These are phyloP conservation scores for Septoria linicola DNA, from an alignment of 2,329 filamentous ascomycete species.

Conservation along the genomic window DNA sequence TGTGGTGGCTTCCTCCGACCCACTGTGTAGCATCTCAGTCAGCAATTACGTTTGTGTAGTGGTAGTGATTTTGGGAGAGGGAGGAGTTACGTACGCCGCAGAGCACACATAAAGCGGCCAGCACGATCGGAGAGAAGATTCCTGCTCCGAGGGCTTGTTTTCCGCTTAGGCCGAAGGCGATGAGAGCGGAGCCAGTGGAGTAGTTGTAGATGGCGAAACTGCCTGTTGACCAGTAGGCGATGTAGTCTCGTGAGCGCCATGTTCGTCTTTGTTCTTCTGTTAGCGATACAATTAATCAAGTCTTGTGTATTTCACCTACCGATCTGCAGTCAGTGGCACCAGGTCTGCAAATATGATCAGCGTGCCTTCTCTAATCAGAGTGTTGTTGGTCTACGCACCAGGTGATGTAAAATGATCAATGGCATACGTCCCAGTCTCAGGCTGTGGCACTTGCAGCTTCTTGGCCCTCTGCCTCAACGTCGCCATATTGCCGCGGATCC, in stretches of 20 bases:
- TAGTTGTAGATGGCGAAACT: slow-evolving; percentile 25
- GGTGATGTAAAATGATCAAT: slow-evolving; percentile 15
- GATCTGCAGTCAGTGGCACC: too few relatives aligned
- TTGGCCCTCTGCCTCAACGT: slow-evolving; percentile 5
- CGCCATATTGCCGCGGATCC: too few relatives aligned
- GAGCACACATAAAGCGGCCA: slow-evolving; percentile 19
- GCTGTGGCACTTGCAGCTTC: slow-evolving; percentile 14
- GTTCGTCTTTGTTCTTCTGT: too few relatives aligned
- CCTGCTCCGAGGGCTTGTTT: slow-evolving; percentile 22
- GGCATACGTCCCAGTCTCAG: slow-evolving; percentile 10
- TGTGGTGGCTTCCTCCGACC: slow-evolving; percentile 17
- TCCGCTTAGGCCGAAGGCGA: slow-evolving; percentile 20
- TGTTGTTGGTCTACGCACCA: background rate
- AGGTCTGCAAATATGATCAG: too few relatives aligned
- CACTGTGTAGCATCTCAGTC: slow-evolving; percentile 5
- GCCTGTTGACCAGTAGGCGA: slow-evolving; percentile 17
- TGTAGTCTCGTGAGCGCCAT: too few relatives aligned
- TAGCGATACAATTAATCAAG: too few relatives aligned
- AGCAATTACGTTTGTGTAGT: too few relatives aligned
- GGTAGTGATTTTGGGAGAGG: background rate
- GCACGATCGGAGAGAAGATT: slow-evolving; percentile 22
- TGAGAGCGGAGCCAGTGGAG: slow-evolving; percentile 22
- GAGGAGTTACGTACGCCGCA: slow-evolving; percentile 14
- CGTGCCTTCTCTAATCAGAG: too few relatives aligned
- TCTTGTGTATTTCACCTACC: too few relatives aligned